Conservation (phyloP, 768 basidiomycete species). For the Russula griseocarnosa region DNA sequence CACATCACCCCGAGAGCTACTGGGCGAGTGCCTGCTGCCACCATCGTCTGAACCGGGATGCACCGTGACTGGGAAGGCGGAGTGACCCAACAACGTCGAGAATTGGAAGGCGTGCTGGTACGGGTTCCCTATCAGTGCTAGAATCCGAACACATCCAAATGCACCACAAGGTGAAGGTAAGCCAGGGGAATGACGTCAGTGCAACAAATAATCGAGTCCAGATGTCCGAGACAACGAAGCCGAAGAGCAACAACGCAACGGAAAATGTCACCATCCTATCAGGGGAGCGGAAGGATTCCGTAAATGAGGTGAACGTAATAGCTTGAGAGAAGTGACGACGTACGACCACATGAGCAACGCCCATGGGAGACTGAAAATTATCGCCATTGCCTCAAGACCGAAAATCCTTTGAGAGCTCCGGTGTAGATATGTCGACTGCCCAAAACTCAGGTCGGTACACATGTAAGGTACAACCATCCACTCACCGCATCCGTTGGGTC, state of each 20-base stretch:
- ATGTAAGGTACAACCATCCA: not conserved
- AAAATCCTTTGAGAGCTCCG: not conserved
- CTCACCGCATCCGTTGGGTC: constrained; percentile 19
- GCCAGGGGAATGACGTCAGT: not conserved
- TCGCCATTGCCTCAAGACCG: constrained; percentile 21
- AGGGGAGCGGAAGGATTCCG: not conserved
- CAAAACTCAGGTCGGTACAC: not conserved
- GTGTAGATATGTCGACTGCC: constrained; percentile 15
- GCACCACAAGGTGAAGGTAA: no score
- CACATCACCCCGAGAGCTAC: no score
- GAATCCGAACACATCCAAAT: no score
- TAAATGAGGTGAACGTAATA: not conserved
- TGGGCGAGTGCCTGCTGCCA: no score
- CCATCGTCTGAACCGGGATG: no score
- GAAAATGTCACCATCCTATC: constrained; percentile 23
- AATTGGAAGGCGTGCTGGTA: no score
- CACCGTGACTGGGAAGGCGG: no score
- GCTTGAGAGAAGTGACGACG: not conserved
- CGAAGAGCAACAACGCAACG: constrained; percentile 19
- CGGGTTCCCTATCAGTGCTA: no score
- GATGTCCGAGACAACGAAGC: constrained; percentile 13
- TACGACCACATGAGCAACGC: constrained; percentile 23
- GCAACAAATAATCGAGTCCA: constrained; percentile 13
- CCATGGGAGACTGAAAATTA: constrained; percentile 21
- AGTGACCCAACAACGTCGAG: no score